A percentile compares a stretch with the other conserved stretches of the same genome.
Conservation (phyloP, 139 green algal species). For the Haematococcus lacustris region DNA sequence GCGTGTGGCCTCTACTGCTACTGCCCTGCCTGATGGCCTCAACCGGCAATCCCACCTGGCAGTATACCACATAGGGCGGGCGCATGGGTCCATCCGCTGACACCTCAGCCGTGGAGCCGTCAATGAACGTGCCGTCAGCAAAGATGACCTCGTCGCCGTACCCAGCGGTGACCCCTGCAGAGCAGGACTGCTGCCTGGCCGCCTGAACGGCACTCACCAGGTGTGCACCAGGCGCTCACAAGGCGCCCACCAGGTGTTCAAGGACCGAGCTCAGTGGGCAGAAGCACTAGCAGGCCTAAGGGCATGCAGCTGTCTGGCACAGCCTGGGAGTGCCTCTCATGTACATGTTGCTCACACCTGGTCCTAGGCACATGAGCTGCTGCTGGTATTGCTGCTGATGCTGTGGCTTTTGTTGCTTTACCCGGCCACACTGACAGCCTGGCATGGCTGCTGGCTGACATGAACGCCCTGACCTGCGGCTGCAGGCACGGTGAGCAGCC, state of each 20-base stretch:
- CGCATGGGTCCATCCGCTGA: constrained; percentile 85
- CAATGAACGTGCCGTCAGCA: constrained; percentile 93
- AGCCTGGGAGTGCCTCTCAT: neutral
- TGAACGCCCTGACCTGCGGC: too few relatives aligned
- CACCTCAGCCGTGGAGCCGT: constrained; percentile 86
- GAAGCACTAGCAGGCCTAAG: neutral
- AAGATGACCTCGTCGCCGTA: constrained; percentile 92
- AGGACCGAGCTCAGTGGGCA: too few relatives aligned
- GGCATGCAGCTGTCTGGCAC: neutral
- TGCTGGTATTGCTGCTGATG: too few relatives aligned
- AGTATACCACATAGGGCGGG: constrained; percentile 84
- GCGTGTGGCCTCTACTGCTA: too few relatives aligned
- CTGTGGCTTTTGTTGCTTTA: too few relatives aligned
- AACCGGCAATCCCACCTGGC: constrained; percentile 38
- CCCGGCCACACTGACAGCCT: neutral
- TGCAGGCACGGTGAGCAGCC: neutral
- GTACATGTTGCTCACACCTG: too few relatives aligned
- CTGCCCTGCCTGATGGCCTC: neutral
- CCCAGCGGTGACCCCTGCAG: constrained; percentile 76
- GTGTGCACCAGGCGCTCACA: too few relatives aligned
- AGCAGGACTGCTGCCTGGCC: too few relatives aligned
- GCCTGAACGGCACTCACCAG: too few relatives aligned
- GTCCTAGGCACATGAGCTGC: too few relatives aligned
- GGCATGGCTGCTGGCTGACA: neutral
- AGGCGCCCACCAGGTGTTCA: too few relatives aligned